Base-by-base conservation (phyloP, 2,329 filamentous ascomycete genomes). In the Calonectria pseudoturangicola region DNA sequence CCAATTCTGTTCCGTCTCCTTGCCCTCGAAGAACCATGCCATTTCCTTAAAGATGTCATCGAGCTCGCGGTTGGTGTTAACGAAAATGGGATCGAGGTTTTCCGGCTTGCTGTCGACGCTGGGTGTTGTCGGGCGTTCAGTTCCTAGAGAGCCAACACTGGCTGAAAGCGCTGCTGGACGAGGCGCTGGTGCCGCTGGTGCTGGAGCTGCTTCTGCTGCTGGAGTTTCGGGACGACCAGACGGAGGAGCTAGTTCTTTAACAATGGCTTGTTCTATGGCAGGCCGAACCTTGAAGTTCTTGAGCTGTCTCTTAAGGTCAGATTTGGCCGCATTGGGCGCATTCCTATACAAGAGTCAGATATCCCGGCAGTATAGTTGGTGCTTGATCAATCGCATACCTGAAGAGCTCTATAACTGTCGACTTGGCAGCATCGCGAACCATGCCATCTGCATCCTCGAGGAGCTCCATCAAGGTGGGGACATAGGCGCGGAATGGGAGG, bases 1-100 rank as follows among this genome's bases (percentile, higher is more conserved):
- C 96, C 96, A 98, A 81, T 98, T 98, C 72, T 94, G 92, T 81
- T 98, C 96, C 0, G 93, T 92, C 85, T 98, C 96, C 81, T 89
- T 95, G 66, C 96, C 96, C 77, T 98, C 95, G 74, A 98, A 98
- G 82, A 90, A 89, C 66, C 89, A 88, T 39, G 92, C 88, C 94
- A 98, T 98, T 39, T 94, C 93, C 76, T 91, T 92, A 82, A 98
- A 92, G 1, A 93, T 92, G 30, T 98, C 95, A 73, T 98, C 96
- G n/a, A 98, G 87, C 81, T 98, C 95, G 78, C 95, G 90, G 76
- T 93, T 89, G 1, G 95, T 96, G 79, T 96, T 95, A 70, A 98
- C 92, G 81, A 96, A 95, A 33, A 93, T 87, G 2, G 96, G 95
- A 67, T 98, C 95, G 77, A 97, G 91, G 4, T 88, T 85, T 30